phyloP scores from a whole-genome alignment of 306 rosid genomes.

The Citrullus mucosospermus region DNA sequence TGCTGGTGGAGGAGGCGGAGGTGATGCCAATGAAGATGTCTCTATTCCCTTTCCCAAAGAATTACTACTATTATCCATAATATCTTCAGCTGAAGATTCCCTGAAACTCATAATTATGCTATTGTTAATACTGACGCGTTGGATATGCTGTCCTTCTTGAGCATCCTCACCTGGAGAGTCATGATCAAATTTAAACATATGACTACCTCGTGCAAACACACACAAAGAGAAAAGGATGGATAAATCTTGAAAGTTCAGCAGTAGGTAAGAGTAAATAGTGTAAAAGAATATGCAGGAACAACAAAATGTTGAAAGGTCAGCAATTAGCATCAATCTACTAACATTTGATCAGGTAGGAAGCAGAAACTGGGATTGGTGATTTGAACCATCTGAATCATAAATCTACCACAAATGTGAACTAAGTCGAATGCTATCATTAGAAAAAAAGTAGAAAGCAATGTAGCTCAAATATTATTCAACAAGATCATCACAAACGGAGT shows the following conservation, averaged over 20 bases:
- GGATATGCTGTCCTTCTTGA: conserved; percentile 10
- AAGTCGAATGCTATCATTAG: not conserved
- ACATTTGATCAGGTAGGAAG: not conserved
- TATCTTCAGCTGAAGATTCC: conserved; percentile 9
- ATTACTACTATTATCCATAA: conserved; percentile 6
- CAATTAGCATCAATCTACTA: not conserved
- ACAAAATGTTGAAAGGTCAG: not conserved
- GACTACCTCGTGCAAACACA: conserved; percentile 3
- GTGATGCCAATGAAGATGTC: conserved; percentile 13
- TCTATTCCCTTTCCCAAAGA: conserved; percentile 12
- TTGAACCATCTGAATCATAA: conserved; percentile 4
- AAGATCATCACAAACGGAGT: not conserved
- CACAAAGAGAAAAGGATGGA: not conserved
- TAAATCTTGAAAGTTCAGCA: not conserved
- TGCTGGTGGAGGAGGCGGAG: conserved; percentile 19
- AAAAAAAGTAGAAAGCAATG: not conserved
- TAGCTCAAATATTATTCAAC: not conserved
- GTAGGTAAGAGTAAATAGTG: not conserved
- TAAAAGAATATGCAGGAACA: not conserved
- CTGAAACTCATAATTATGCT: conserved; percentile 16
- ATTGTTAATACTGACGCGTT: conserved; percentile 21
- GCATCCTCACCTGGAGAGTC: conserved; percentile 47
- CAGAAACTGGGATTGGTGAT: not conserved
- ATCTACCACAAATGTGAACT: not conserved
- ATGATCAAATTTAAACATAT: conserved; percentile 14